Evolutionary conservation across 2,329 filamentous ascomycete genomes (phyloP).

Genomic region (Penicillium palitans): DNA sequence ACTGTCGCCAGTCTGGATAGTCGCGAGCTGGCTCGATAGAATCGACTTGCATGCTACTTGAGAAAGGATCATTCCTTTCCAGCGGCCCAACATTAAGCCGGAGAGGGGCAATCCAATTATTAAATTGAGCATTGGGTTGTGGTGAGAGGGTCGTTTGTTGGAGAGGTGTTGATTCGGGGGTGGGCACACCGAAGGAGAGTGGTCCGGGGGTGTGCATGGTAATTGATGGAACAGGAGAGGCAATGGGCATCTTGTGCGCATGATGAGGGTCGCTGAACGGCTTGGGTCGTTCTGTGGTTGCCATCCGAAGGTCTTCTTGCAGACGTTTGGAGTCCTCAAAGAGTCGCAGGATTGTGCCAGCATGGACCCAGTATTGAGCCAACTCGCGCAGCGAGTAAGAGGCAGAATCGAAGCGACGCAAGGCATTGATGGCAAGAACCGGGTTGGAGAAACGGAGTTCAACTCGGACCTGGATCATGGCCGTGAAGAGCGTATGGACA

Average conservation of each 20-base stretch:
- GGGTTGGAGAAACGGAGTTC: conserved; percentile 50
- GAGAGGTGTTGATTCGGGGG: conserved; percentile 31
- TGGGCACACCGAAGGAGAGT: conserved; percentile 31
- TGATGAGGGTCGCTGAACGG: conserved; percentile 22
- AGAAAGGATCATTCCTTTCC: conserved; percentile 26
- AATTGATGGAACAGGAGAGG: conserved; percentile 21
- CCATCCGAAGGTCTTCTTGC: conserved; percentile 43
- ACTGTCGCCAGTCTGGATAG: conserved; percentile 43
- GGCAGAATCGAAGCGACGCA: conserved; percentile 47
- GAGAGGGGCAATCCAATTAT: conserved; percentile 35
- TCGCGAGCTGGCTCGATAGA: conserved; percentile 38
- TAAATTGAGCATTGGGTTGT: conserved; percentile 30
- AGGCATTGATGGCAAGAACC: conserved; percentile 47
- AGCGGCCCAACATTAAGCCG: conserved; percentile 28
- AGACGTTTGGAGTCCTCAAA: conserved; percentile 48
- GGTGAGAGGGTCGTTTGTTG: conserved; percentile 28
- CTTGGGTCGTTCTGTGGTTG: conserved; percentile 36
- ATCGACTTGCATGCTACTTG: conserved; percentile 31
- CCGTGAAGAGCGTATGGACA: conserved; percentile 48
- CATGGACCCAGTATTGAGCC: conserved; percentile 46
- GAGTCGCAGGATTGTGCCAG: conserved; percentile 45
- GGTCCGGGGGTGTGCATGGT: conserved; percentile 24
- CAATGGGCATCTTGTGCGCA: conserved; percentile 21
- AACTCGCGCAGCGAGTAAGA: conserved; percentile 44
- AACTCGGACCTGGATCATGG: conserved; percentile 50